Evolutionary conservation across 2,329 filamentous ascomycete genomes (phyloP), one percentile per base, ranked within the genome.

Genomic region (Byssochlamys sp.): DNA sequence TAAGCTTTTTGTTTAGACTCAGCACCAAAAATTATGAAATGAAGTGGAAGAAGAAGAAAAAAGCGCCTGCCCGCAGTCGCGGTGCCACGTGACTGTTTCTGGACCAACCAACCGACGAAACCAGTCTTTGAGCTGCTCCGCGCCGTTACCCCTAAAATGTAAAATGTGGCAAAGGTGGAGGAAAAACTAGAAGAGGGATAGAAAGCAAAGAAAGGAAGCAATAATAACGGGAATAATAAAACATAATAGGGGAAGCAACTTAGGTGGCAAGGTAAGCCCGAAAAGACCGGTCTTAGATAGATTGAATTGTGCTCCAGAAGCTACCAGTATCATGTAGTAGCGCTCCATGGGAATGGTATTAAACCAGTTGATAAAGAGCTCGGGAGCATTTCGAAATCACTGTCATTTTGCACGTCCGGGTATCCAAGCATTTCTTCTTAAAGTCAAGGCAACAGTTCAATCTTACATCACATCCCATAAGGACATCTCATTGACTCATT

Each of bases 81-180:
- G 29, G 29, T 14, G 35, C 54, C 56, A 59, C 9, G 25, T 10
- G 27, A 57, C 51, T 50, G 57, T 39, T 51, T 60, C 39, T 45
- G 39, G 57, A 63, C 59, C 29, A 31, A 31, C 55, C 55, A 54
- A 59, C 54, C 58, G 58, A 62, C 58, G 57, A 55, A 58, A 62
- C 58, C 58, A 56, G 51, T 66, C 61, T 63, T 62, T 57, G 61
- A 61, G n/a, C 7, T 61, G 62, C 58, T 59, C 65, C 53, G 49
- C 63, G 66, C 66, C 67, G 55, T 51, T 29, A 24, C 25, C 19
- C 39, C 25, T 49, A 6, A 10, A 31, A 31, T 2, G 11, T 31
- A 10, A 54, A 54, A 49, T 55, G 19, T 51, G 45, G 28, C 53
- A 55, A 57, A 25, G 35, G 33, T 39, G 50, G 27, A 49, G 24